Base-by-base conservation (phyloP, 306 rosid genomes). In the Glycine latifolia region DNA sequence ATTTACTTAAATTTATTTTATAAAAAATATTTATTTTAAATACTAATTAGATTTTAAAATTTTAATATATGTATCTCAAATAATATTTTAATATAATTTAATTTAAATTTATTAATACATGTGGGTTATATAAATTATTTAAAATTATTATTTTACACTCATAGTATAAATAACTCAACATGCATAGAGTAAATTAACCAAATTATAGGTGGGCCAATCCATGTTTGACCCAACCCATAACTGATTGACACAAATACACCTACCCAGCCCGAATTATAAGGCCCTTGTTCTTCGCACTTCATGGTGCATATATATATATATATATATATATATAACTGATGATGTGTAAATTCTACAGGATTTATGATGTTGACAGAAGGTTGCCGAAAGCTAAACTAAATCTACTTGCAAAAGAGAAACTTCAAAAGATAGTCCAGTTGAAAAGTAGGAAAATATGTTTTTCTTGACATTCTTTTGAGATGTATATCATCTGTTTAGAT, bases 371-470 rank as follows among this genome's bases (percentile, higher is more conserved):
- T 50, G 60, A 71, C 75, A 71, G 7, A 70, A 39, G 63, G 60
- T 76, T 76, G 81, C 76, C 62, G 71, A 74, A 75, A 67, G 81
- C 17, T 56, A 46, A 61, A 16, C 43, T 75, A 60, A 43, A 58
- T 17, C 49, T 43, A 58, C 55, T 12, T 58, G 17, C 6, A 56
- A 74, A 55, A 15, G 31, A 58, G 8, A 6, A 43, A 43, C 9
- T 43, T 59, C 6, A 74, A 74, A 56, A 15, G 26, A 56, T 12
- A 6, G 37, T 74, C 12, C 44, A 58, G 8, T 26, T 67, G 53
- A 74, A 53, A 81, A 54, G 15, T 3, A 3, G 3, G 44, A 39
- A 39, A 39, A 39, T 4, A 4, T 39, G 6, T 39, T 39, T 39
- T 4, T 39, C 8, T 58, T 58, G 2, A 8, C 35, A 8, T 58